Evolutionary conservation across 176 grass and related monocot species (phyloP), one percentile per base, ranked within the genome.

Genomic region (Themeda triandra): DNA sequence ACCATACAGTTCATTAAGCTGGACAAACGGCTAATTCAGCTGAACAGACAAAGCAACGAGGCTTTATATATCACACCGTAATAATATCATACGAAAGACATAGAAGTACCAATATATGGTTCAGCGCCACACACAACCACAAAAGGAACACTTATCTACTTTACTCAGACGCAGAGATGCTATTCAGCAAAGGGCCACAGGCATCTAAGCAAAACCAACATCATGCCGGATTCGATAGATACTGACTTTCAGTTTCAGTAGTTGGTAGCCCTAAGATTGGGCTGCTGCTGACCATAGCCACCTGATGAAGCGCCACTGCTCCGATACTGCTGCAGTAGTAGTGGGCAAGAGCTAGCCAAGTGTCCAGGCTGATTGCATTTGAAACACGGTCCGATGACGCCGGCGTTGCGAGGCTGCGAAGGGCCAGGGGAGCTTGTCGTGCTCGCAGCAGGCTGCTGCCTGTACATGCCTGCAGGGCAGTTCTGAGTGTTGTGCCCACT

Each of bases 311-410:
- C 18, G 66, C 25, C 75, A 21, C 24, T 56, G 27, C 67, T 80
- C 45, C 45, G 45, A 21, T 54, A 54, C 49, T 21, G 51, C 51
- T 56, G 51, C 13, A 64, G 54, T 82, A 30, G 25, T 3, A 6
- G 11, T 21, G 95, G 92, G 41, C 89, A 95, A 32, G 90, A 83
- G 51, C 58, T 90, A 36, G 89, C 88, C 45, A 33, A 90, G 64
- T 95, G 96, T 31, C 96, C 93, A 40, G 88, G 84, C 45, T 98
- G 84, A 11, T 91, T 32, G 75, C 95, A 98, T 42, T 83, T 98
- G 68, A 79, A 94, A 69, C 95, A 98, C 59, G 71, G 6, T 10
- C 56, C 68, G 1, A 75, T n/a, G n/a, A n/a, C 49, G 42, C 85
- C 63, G 4, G 82, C 1, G 45, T 17, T 40, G 19, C 51, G 74